Evolutionary conservation across 305 asterid species (phyloP).

Genomic region (Fraxinus sp.): DNA sequence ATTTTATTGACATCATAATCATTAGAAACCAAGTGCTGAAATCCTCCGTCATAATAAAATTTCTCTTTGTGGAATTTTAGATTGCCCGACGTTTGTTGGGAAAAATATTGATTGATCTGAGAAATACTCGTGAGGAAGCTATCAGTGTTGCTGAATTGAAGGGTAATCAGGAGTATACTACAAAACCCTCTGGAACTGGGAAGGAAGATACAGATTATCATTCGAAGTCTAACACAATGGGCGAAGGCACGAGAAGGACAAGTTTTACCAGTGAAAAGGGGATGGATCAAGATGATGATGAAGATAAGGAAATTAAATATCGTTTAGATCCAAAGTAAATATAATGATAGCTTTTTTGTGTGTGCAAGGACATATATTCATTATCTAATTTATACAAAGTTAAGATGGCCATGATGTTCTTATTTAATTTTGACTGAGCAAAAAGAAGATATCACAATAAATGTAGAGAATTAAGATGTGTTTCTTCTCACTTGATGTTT

Average conservation of each 20-base stretch:
- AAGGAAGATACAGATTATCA: conserved; percentile 42
- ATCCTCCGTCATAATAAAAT: not conserved
- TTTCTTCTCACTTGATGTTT: not conserved
- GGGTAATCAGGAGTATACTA: conserved; percentile 37
- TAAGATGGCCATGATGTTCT: not conserved
- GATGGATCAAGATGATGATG: conserved; percentile 62
- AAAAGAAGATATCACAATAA: not conserved
- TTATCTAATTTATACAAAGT: conserved; percentile 5
- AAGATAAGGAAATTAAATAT: conserved; percentile 67
- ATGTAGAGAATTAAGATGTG: conserved; percentile 3
- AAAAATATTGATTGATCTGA: conserved; percentile 51
- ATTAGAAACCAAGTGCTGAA: not conserved
- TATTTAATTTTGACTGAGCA: conserved; percentile 10
- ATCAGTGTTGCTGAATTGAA: conserved; percentile 52
- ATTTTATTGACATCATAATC: conserved; percentile 4
- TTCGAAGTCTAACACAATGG: conserved; percentile 30
- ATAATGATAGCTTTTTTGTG: not conserved
- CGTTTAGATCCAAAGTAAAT: conserved; percentile 92
- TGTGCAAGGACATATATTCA: conserved; percentile 17
- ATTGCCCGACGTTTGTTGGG: conserved; percentile 61
- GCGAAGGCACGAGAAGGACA: conserved; percentile 49
- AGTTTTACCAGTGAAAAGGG: conserved; percentile 87
- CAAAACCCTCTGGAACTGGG: conserved; percentile 23
- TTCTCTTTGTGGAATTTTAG: conserved; percentile 25
- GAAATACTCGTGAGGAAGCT: conserved; percentile 62